Conservation (phyloP, 164 flowering plant genomes). For the Umbilicus rupestris region DNA sequence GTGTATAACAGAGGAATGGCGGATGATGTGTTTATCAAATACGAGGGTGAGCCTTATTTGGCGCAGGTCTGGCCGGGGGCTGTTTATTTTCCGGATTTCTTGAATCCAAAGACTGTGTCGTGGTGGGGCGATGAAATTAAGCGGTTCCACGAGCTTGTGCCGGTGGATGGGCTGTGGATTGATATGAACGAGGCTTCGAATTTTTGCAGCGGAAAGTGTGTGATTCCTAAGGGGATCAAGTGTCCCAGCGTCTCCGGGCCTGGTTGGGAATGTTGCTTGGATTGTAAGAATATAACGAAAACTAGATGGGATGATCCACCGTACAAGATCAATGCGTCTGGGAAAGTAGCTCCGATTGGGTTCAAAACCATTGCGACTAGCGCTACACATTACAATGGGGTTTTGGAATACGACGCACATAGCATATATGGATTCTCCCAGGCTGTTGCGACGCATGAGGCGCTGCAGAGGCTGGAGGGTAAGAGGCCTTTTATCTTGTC, state of each 20-base stretch:
- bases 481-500: slow-evolving; percentile 78
- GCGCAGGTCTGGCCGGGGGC: slow-evolving; percentile 12
- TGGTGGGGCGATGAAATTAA: slow-evolving; percentile 62
- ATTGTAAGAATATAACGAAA: slow-evolving; percentile 74
- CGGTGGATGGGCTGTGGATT: slow-evolving; percentile 94
- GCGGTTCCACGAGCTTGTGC: slow-evolving; percentile 71
- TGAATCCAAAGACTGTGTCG: slow-evolving; percentile 6
- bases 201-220: slow-evolving; percentile 59
- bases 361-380: slow-evolving; percentile 87
- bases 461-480: slow-evolving; percentile 50
- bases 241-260: slow-evolving; percentile 67
- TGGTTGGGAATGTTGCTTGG: slow-evolving; percentile 90
- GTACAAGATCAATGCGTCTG: slow-evolving; percentile 89
- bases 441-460: slow-evolving; percentile 75
- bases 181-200: slow-evolving; percentile 84
- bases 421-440: slow-evolving; percentile 82
- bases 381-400: slow-evolving; percentile 82
- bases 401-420: slow-evolving; percentile 83
- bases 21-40: slow-evolving; percentile 10
- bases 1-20: slow-evolving; percentile 2
- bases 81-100: slow-evolving; percentile 11
- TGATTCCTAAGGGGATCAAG: slow-evolving; percentile 41
- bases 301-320: slow-evolving; percentile 96
- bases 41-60: slow-evolving; percentile 12
- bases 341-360: slow-evolving; percentile 47